Percentiles rank a stretch among this genome's conserved stretches.
These are phyloP conservation scores for Cucumis sativus DNA, from an alignment of 306 rosid species.

Conservation along the genomic window Cucumber_9930_V3 NC_026660.2:17171001-17171500, in stretches of 20 bases:
- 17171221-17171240: background rate
- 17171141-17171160: constrained; percentile 1
- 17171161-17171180: background rate
- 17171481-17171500: background rate
- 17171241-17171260: constrained; percentile 45
- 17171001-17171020: too few relatives aligned
- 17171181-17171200: background rate
- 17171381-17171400: constrained; percentile 6
- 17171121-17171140: constrained; percentile 38
- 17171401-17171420: background rate
- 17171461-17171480: background rate
- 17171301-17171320: constrained; percentile 38
- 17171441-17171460: background rate
- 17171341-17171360: constrained; percentile 49
- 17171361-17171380: constrained; percentile 54
- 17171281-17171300: constrained; percentile 21
- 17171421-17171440: background rate
- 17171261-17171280: constrained; percentile 33
- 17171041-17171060: constrained; percentile 18
- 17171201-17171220: background rate
- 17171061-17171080: constrained; percentile 50
- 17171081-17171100: constrained; percentile 52
- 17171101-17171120: constrained; percentile 25
- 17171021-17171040: too few relatives aligned
- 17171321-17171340: constrained; percentile 65